Evolutionary conservation across 345 rosid genomes (phyloP), one percentile per base, ranked within the genome.

Genomic region (Angophora floribunda): DNA sequence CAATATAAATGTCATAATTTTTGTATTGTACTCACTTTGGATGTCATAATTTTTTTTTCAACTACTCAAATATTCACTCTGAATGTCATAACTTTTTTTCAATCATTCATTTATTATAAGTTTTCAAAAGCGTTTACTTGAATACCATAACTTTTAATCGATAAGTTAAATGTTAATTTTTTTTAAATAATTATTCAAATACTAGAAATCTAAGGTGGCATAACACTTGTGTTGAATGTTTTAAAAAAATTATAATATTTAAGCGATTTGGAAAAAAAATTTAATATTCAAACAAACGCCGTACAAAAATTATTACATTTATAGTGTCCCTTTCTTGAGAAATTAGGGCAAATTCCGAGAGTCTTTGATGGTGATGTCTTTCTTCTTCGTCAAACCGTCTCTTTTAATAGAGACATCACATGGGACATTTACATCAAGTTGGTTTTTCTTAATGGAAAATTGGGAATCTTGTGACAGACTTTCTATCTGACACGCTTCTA

Each of bases 221-320:
- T 55, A 4, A 2, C 28, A 55, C 5, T 55, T 55, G 41, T 36
- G 0, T 3, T 55, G 0, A 55, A 22, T 28, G 21, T 55, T 55
- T 55, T 22, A 55, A 1, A 55, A 45, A 55, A 21, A 0, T 55
- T 55, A 55, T 8, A 55, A 55, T 8, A 55, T 4, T 55, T 24
- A 55, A 55, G 12, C 22, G 12, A 55, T 55, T 0, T 0, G 1
- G n/a, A n/a, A 21, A 0, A 22, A 55, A 8, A 55, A 55, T 22
- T 21, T 22, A 2, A 55, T 28, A 55, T 4, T 55, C 9, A 55
- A 55, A 3, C 0, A 1, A 55, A 7, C 9, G 6, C 8, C 6
- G 2, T 55, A 55, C 41, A 55, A 12, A 55, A 55, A 55, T 55
- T 22, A 55, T 55, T 26, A 22, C 61, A 55, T 55, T 0, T 55